Conservation (phyloP, 176 grass and related monocot species). For the Carex littledalei region DNA sequence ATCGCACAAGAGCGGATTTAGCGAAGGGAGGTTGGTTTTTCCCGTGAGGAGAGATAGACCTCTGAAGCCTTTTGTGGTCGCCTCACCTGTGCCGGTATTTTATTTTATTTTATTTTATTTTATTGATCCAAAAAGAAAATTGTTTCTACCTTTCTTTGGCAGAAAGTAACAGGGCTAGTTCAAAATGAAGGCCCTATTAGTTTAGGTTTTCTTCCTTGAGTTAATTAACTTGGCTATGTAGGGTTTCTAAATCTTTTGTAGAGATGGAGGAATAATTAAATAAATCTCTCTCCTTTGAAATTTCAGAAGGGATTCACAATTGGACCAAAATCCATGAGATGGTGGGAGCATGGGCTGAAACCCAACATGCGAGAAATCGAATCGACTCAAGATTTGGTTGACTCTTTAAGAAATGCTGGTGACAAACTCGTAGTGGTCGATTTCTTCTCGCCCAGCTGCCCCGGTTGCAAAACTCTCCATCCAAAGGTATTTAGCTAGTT, state of each 20-base stretch:
- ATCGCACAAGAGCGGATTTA: slow-evolving; percentile 29
- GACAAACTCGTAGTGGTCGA: slow-evolving; percentile 74
- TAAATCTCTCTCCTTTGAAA: not conserved
- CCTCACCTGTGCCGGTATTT: slow-evolving; percentile 36
- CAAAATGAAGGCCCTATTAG: not conserved
- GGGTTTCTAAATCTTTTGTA: not conserved
- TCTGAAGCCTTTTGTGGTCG: slow-evolving; percentile 22
- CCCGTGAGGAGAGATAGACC: slow-evolving; percentile 33
- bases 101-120: not conserved
- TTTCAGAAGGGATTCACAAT: slow-evolving; percentile 60
- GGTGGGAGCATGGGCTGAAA: slow-evolving; percentile 83
- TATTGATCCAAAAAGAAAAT: not conserved
- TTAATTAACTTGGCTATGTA: not conserved
- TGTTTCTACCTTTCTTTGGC: not conserved
- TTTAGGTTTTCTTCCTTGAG: not conserved
- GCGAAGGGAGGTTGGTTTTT: slow-evolving; percentile 41
- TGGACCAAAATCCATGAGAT: slow-evolving; percentile 47
- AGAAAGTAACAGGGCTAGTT: not conserved
- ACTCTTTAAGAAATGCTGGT: slow-evolving; percentile 51
- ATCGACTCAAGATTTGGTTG: slow-evolving; percentile 73
- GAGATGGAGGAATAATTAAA: not conserved
- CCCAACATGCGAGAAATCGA: slow-evolving; percentile 83
- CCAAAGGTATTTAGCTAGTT: slow-evolving; percentile 53
- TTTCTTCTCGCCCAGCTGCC: slow-evolving; percentile 93
- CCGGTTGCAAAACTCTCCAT: slow-evolving; percentile 82